phyloP scores from a whole-genome alignment of 129 eudicot species.

The Lactuca sativa region DNA sequence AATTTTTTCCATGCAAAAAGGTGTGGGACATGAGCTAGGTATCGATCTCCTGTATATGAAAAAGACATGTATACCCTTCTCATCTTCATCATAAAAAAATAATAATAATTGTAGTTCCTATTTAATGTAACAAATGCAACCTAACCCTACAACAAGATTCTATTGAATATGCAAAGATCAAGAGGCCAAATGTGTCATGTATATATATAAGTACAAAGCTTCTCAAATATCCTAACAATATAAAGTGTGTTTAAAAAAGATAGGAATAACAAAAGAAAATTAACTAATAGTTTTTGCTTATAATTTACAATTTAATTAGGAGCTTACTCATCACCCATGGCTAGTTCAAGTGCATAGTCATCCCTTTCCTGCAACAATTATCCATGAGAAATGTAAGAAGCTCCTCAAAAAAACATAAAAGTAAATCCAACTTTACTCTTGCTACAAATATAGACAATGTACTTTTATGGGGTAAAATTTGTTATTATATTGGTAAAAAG shows the following conservation, averaged over 20 bases:
- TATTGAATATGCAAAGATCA: constrained; percentile 18
- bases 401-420: not conserved
- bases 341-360: constrained; percentile 93
- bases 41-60: no score
- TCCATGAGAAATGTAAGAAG: constrained; percentile 13
- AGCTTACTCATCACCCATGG: constrained; percentile 90
- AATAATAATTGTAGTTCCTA: no score
- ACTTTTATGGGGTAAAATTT: not conserved
- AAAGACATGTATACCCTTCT: no score
- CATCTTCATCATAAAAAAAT: no score
- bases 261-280: not conserved
- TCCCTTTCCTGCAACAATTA: constrained; percentile 85
- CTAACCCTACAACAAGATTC: constrained; percentile 1
- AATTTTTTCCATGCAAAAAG: no score
- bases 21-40: no score
- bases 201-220: constrained; percentile 2
- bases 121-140: not conserved
- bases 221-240: constrained; percentile 17
- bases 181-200: constrained; percentile 16
- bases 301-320: constrained; percentile 17
- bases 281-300: constrained; percentile 21
- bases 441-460: not conserved
- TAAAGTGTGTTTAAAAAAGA: not conserved
- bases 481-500: no score
- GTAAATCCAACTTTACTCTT: not conserved